Base-by-base conservation (phyloP, 495 filamentous ascomycete species). In the Xylaria longipes region DNA sequence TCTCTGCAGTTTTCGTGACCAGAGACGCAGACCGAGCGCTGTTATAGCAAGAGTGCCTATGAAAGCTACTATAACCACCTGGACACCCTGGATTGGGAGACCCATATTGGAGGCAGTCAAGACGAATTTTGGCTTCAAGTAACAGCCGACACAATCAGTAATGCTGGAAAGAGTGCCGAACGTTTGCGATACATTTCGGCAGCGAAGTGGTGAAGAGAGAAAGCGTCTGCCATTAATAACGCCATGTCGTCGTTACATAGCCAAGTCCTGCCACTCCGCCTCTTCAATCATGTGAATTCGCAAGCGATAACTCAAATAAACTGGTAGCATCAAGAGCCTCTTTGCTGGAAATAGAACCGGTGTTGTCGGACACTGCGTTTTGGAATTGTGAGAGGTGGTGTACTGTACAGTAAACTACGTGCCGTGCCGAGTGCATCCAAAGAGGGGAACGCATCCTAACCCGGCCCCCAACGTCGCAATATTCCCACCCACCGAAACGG, bases 1-100 rank as follows among this genome's bases (percentile, higher is more conserved):
- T 9, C 17, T 31, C 22, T 68, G 14, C 4, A 68, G 8, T 12
- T 6, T 50, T 8, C 65, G 20, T 12, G 45, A 57, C 48, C 65
- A 57, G 14, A 68, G 50, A 3, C 65, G 46, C 35, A 78, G 70
- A 69, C 65, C 65, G 9, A 67, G 65, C 2, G 33, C 33, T 14
- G n/a, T 29, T 1, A 56, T 41, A 3, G 65, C 29, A 35, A 67
- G 33, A 41, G 31, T 39, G n/a, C 15, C 11, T 3, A 67, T 54
- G 20, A 67, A 56, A 20, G 6, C 22, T 9, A 29, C 20, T 54
- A 35, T 17, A 14, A 56, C n/a, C 2, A 67, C 33, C 14, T 54
- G 33, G 22, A 9, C n/a, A 2, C 60, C 60, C 6, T 63, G 9
- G 39, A 43, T 29, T 14, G n/a, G 8, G 37, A 63, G 12, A 43